Percentiles rank a stretch among this genome's conserved stretches.
phyloP scores from a whole-genome alignment of 306 rosid genomes.

The Ammopiptanthus mongolicus region DNA sequence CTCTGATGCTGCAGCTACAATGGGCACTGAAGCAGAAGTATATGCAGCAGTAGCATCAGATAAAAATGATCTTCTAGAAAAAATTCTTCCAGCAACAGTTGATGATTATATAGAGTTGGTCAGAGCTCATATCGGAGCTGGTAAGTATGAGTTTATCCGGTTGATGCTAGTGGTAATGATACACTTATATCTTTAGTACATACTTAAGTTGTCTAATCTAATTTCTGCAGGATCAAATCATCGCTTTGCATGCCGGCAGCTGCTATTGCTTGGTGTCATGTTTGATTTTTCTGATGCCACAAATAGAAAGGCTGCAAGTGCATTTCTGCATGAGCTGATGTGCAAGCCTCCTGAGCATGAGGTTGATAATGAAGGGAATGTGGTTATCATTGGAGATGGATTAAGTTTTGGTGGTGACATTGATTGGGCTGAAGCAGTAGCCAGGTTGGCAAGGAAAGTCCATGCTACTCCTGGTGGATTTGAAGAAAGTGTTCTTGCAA shows the following conservation, averaged over 20 bases:
- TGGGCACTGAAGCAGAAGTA: conserved; percentile 89
- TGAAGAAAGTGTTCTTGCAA: conserved; percentile 70
- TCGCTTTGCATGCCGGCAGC: conserved; percentile 81
- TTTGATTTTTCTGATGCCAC: conserved; percentile 85
- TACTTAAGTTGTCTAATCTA: conserved; percentile 6
- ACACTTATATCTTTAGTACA: background rate
- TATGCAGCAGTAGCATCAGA: conserved; percentile 96
- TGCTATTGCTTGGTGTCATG: conserved; percentile 82
- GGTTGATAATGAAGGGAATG: conserved; percentile 69
- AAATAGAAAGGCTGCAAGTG: conserved; percentile 72
- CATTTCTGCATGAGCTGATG: conserved; percentile 77
- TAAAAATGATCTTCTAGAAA: conserved; percentile 82
- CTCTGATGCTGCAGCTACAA: conserved; percentile 90
- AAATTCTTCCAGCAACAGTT: conserved; percentile 72
- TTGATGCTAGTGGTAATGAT: background rate
- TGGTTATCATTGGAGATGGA: conserved; percentile 87
- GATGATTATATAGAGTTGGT: conserved; percentile 74
- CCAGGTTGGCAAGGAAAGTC: conserved; percentile 70
- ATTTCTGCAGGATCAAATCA: conserved; percentile 56
- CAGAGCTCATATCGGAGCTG: conserved; percentile 75
- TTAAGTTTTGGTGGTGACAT: conserved; percentile 87
- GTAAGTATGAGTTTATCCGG: conserved; percentile 36
- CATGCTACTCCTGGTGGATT: conserved; percentile 80
- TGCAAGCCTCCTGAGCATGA: conserved; percentile 81
- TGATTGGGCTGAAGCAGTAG: conserved; percentile 88